phyloP scores from a whole-genome alignment of 495 filamentous ascomycete genomes.

The Trichoderma reesei region DNA sequence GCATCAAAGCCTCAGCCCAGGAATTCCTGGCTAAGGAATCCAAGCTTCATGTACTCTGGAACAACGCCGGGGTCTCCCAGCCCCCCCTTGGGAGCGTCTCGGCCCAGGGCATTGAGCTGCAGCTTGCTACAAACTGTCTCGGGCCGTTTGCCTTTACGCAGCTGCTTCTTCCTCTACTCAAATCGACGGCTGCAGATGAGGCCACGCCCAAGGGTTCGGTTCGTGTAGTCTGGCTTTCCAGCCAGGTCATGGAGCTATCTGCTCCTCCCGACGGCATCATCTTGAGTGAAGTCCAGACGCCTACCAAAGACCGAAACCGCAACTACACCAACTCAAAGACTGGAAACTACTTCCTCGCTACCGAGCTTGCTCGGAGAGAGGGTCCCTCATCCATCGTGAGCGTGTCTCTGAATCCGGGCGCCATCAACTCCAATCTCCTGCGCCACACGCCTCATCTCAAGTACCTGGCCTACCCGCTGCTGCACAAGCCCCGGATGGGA shows the following conservation, averaged over 20 bases:
- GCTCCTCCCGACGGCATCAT: conserved; percentile 25
- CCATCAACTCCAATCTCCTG: conserved; percentile 24
- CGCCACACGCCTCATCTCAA: conserved; percentile 16
- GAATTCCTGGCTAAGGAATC: conserved; percentile 19
- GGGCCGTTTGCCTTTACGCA: conserved; percentile 31
- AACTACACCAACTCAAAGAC: conserved; percentile 34
- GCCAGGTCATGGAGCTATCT: conserved; percentile 17
- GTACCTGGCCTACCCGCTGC: conserved; percentile 20
- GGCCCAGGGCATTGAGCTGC: conserved; percentile 26
- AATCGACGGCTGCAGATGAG: conserved; percentile 17
- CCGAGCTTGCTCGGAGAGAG: conserved; percentile 24
- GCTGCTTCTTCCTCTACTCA: conserved; percentile 32
- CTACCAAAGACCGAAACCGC: conserved; percentile 15
- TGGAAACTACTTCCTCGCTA: conserved; percentile 27
- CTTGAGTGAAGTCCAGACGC: conserved; percentile 19
- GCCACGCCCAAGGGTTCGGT: conserved; percentile 18
- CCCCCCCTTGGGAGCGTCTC: conserved; percentile 22
- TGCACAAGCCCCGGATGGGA: conserved; percentile 22
- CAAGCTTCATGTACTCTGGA: conserved; percentile 21
- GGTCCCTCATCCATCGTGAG: conserved; percentile 23
- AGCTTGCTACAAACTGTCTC: conserved; percentile 32
- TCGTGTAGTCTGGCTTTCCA: conserved; percentile 31
- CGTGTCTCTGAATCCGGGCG: conserved; percentile 34
- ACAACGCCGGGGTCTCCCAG: conserved; percentile 31
- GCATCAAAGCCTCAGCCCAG: conserved; percentile 18